Evolutionary conservation across 2,329 filamentous ascomycete species (phyloP), one percentile per base, ranked within the genome.

Genomic region (Emmonsiellopsis sp.): DNA sequence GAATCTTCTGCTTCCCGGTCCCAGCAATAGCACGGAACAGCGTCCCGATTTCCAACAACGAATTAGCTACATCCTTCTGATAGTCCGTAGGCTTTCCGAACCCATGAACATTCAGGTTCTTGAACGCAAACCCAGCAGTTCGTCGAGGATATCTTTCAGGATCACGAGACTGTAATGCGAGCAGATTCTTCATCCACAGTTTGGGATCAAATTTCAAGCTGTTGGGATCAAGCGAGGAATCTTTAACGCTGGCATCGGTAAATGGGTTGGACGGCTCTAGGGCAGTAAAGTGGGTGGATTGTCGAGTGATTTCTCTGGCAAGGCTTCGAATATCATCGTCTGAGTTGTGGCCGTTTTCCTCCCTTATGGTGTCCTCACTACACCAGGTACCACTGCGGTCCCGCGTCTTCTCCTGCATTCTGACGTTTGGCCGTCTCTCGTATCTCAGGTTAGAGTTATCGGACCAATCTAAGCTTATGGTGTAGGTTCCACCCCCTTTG

Each of bases 111-210:
- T 61, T 65, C 31, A 73, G 58, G 55, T 70, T 63, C 26, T 62
- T 63, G 60, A 68, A 74, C 2, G 69, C 63, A 5, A 73, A 60
- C 8, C 71, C 70, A 7, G 71, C 66, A 1, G 65, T 66, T 13
- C 69, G 62, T 3, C 61, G 59, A 16, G 70, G 63, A 48, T 67
- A 71, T 34, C 66, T 62, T 7, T 65, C 60, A 8, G 66, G 64
- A 35, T 73, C 63, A 15, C 64, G 59, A 26, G 60, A 61, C n/a
- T 70, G 70, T 15, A 74, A 63, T 7, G 71, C 70, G 20, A 77
- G 62, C 52, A 78, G 59, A 46, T 73, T 70, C 58, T 71, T 72
- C 58, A 72, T 70, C 75, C 75, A 78, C 46, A 67, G 65, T 55
- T 67, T 70, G 5, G 74, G 64, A 41, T 70, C 68, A 62, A 78